Evolutionary conservation across 1,284 basidiomycete species (phyloP).

Genomic region (Ustilago hordei): DNA sequence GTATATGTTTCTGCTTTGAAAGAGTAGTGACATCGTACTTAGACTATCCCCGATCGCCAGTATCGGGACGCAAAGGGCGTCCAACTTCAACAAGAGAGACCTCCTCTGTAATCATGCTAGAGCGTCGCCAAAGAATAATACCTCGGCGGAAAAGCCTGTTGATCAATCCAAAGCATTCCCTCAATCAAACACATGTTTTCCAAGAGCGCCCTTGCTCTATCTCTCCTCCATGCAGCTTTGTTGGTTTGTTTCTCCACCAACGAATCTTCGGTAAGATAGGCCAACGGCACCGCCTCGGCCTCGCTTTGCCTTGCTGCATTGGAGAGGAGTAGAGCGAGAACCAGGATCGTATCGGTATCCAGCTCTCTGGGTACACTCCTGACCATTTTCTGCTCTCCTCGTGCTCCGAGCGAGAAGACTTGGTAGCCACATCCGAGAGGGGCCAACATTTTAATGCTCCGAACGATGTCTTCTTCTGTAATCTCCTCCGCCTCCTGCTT

Average conservation of each 20-base stretch:
- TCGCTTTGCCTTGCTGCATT: neutral
- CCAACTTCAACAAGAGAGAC: too few species aligned
- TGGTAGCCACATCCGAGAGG: constrained; percentile 91
- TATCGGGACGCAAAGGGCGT: too few species aligned
- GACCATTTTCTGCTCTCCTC: constrained; percentile 69
- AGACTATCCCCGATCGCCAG: too few species aligned
- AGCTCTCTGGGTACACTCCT: constrained; percentile 70
- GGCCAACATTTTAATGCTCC: constrained; percentile 86
- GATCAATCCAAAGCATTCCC: constrained; percentile 93
- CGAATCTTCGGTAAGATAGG: constrained; percentile 73
- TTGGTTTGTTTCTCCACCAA: constrained; percentile 75
- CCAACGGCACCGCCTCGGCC: constrained; percentile 20
- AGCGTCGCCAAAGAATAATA: constrained; percentile 57
- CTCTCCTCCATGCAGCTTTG: constrained; percentile 78
- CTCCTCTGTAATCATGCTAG: neutral
- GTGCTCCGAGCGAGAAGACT: constrained; percentile 77
- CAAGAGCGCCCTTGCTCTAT: constrained; percentile 81
- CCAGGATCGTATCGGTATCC: constrained; percentile 69
- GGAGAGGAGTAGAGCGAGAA: constrained; percentile 71
- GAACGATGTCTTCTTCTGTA: constrained; percentile 85
- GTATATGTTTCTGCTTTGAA: too few species aligned
- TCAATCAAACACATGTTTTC: constrained; percentile 90
- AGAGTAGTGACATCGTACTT: too few species aligned
- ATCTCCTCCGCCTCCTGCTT: constrained; percentile 57
- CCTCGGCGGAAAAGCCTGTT: constrained; percentile 74